A percentile compares a stretch with the other conserved stretches of the same genome.
phyloP scores from a whole-genome alignment of 2,329 filamentous ascomycete species.

The Hortaea werneckii region DNA sequence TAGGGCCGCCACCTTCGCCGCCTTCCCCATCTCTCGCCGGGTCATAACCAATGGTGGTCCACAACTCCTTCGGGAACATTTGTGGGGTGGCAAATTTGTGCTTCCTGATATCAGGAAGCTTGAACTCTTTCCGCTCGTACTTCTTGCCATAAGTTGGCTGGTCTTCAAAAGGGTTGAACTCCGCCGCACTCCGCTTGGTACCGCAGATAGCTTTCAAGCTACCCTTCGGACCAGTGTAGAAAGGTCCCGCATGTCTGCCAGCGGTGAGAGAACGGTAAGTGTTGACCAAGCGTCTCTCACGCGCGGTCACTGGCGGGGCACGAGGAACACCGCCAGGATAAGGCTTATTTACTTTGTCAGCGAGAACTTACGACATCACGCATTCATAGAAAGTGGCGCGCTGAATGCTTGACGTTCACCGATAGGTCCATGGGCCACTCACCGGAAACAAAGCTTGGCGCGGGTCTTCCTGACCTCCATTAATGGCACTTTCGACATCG shows the following conservation, averaged over 20 bases:
- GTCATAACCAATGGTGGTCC: conserved; percentile 30
- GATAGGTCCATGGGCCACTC: not conserved
- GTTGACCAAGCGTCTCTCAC: conserved; percentile 3
- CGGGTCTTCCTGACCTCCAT: not conserved
- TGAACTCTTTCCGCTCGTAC: conserved; percentile 23
- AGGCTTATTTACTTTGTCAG: not conserved
- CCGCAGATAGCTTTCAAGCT: conserved; percentile 38
- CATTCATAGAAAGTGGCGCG: too few species aligned
- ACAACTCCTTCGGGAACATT: conserved; percentile 37
- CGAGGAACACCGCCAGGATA: conserved; percentile 7
- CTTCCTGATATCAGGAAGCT: conserved; percentile 41
- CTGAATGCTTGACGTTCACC: too few species aligned
- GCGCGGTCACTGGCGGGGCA: conserved; percentile 1
- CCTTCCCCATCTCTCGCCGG: conserved; percentile 1
- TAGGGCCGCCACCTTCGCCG: not conserved
- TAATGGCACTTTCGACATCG: not conserved
- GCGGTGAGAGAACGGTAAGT: conserved; percentile 5
- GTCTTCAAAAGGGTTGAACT: conserved; percentile 46
- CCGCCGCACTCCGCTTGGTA: conserved; percentile 38
- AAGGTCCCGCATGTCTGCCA: conserved; percentile 4
- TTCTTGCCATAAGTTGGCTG: conserved; percentile 32
- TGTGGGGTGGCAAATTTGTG: conserved; percentile 39
- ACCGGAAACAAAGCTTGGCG: conserved; percentile 4
- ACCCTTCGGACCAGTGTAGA: conserved; percentile 7
- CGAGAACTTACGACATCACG: too few species aligned